Conservation (phyloP, 2,329 filamentous ascomycete species). For the Xylaria hypoxylon region DNA sequence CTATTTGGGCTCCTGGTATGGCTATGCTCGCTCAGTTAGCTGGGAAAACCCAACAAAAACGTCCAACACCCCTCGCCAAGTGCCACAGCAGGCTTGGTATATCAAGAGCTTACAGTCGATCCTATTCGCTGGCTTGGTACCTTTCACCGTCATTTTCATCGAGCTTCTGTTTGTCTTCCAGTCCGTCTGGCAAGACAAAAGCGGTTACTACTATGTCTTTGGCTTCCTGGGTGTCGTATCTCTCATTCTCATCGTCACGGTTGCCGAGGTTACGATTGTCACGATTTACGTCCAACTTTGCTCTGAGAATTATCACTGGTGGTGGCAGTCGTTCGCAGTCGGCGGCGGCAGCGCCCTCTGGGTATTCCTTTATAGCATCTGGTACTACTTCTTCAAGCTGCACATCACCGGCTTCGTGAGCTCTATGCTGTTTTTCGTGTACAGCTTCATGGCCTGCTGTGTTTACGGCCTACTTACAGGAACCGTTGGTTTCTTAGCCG, state of each 20-base stretch:
- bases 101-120: slow-evolving; percentile 71
- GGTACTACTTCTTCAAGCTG: slow-evolving; percentile 85
- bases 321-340: slow-evolving; percentile 88
- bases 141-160: slow-evolving; percentile 89
- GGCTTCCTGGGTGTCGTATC: slow-evolving; percentile 83
- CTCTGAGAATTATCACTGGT: slow-evolving; percentile 90
- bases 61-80: slow-evolving; percentile 75
- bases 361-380: slow-evolving; percentile 85
- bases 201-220: slow-evolving; percentile 91
- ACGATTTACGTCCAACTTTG: slow-evolving; percentile 86
- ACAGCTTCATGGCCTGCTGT: slow-evolving; percentile 83
- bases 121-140: slow-evolving; percentile 79
- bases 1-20: slow-evolving; percentile 82
- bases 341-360: slow-evolving; percentile 81
- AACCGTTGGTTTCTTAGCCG: slow-evolving; percentile 85
- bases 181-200: slow-evolving; percentile 90
- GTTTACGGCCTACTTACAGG: slow-evolving; percentile 85
- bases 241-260: slow-evolving; percentile 77
- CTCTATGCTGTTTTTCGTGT: slow-evolving; percentile 84
- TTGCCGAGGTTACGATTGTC: slow-evolving; percentile 86
- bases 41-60: slow-evolving; percentile 90
- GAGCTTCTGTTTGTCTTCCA: slow-evolving; percentile 89
- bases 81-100: slow-evolving; percentile 83
- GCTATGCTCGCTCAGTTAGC: slow-evolving; percentile 72
- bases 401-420: slow-evolving; percentile 85